These are phyloP conservation scores for Fusarium tupiense DNA, from an alignment of 2,329 filamentous ascomycete genomes.

Conservation along the genomic window DNA sequence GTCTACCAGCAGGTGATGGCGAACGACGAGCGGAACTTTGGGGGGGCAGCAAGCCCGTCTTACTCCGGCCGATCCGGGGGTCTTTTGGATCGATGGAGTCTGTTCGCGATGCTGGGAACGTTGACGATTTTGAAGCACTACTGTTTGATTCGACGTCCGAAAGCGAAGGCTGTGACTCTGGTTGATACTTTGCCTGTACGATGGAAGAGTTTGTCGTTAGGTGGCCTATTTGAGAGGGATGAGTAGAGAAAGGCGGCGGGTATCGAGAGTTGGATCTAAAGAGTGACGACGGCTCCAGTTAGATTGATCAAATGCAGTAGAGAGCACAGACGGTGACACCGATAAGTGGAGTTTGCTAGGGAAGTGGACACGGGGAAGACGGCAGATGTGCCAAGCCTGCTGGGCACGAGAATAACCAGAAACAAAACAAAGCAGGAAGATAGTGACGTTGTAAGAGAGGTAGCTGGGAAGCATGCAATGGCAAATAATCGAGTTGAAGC, in stretches of 20 bases:
- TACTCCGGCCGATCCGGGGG: conserved; percentile 41
- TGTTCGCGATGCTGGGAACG: conserved; percentile 39
- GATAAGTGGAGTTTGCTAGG: conserved; percentile 28
- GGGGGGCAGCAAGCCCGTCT: conserved; percentile 40
- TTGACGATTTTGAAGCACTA: conserved; percentile 39
- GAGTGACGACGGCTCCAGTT: conserved; percentile 39
- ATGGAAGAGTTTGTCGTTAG: conserved; percentile 75
- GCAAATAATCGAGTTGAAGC: conserved; percentile 2
- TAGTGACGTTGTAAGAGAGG: neutral
- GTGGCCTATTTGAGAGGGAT: conserved; percentile 73
- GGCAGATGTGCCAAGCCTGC: conserved; percentile 30
- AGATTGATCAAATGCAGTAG: conserved; percentile 31
- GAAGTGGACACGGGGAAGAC: conserved; percentile 32
- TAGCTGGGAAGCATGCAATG: neutral
- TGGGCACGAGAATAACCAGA: conserved; percentile 8
- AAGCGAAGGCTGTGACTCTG: conserved; percentile 32
- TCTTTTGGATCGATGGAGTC: conserved; percentile 41
- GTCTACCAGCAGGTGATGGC: conserved; percentile 74
- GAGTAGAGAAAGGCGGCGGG: conserved; percentile 54
- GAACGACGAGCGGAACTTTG: conserved; percentile 63
- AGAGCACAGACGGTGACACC: conserved; percentile 27
- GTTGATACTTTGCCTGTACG: conserved; percentile 65
- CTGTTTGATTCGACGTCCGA: conserved; percentile 40
- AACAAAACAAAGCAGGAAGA: neutral
- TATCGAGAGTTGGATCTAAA: conserved; percentile 44